These are phyloP conservation scores for Firmiana major DNA, from an alignment of 345 rosid species.

Conservation along the genomic window DNA sequence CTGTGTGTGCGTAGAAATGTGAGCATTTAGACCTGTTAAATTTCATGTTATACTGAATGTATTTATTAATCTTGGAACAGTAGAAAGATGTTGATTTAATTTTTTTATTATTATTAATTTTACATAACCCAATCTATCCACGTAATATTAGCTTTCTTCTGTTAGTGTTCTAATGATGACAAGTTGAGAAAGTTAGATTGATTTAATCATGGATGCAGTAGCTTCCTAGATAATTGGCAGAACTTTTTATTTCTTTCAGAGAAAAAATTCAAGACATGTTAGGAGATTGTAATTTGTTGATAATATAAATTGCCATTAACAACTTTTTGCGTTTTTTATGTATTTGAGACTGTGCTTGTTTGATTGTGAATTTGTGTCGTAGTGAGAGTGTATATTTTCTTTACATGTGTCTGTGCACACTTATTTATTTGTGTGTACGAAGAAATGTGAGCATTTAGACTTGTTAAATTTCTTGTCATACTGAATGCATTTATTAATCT, in stretches of 20 bases:
- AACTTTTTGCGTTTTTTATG: background rate
- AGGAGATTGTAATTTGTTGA: background rate
- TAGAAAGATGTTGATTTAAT: no score
- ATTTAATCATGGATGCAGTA: background rate
- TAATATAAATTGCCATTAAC: background rate
- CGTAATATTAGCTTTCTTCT: background rate
- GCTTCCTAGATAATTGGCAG: background rate
- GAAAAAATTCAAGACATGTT: background rate
- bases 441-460: background rate
- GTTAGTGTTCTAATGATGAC: background rate
- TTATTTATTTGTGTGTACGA: background rate
- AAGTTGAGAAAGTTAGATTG: background rate
- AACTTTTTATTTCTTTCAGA: background rate
- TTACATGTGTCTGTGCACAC: background rate
- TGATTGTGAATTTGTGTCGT: background rate
- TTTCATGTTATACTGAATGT: conserved; percentile 2
- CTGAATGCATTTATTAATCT: background rate
- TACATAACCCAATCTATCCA: background rate
- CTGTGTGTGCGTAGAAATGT: background rate
- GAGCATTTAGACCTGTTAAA: background rate
- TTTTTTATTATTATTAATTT: background rate
- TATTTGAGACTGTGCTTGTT: background rate
- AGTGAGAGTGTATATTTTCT: background rate
- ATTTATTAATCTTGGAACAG: conserved; percentile 23
- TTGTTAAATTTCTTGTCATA: background rate